Percentiles rank a stretch among this genome's conserved stretches.
phyloP scores from a whole-genome alignment of 139 green algal genomes.

The Micractinium conductrix region DNA sequence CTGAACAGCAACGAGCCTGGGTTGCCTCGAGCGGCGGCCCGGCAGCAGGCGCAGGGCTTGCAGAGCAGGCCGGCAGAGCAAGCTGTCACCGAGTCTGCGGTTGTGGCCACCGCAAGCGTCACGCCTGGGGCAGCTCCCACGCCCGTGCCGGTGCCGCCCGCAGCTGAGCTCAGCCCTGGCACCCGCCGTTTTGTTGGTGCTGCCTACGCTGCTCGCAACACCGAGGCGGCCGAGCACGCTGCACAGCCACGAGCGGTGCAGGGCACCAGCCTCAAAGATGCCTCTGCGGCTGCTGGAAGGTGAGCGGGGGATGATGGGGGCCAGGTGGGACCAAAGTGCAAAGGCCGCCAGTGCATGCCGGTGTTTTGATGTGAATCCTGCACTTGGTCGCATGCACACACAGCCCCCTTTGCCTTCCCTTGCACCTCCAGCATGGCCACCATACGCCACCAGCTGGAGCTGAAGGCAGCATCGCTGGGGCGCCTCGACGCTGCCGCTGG shows the following conservation, averaged over 20 bases:
- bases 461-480: neutral
- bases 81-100: no score
- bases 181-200: neutral
- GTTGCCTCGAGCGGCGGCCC: no score
- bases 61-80: no score
- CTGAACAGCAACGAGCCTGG: no score
- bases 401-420: neutral
- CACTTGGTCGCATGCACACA: neutral
- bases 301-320: neutral
- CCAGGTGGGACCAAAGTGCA: no score
- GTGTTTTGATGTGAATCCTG: neutral
- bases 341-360: no score
- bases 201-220: neutral
- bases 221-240: slow-evolving; percentile 1
- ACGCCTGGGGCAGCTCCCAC: neutral
- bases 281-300: neutral
- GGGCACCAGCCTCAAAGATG: slow-evolving; percentile 14
- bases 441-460: neutral
- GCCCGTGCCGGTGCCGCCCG: neutral
- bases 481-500: neutral
- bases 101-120: no score
- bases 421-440: neutral
- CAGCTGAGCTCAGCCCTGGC: neutral
- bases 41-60: no score
- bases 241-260: neutral